Conservation (phyloP, 257 asterid species). For the Cinchona pubescens region DNA sequence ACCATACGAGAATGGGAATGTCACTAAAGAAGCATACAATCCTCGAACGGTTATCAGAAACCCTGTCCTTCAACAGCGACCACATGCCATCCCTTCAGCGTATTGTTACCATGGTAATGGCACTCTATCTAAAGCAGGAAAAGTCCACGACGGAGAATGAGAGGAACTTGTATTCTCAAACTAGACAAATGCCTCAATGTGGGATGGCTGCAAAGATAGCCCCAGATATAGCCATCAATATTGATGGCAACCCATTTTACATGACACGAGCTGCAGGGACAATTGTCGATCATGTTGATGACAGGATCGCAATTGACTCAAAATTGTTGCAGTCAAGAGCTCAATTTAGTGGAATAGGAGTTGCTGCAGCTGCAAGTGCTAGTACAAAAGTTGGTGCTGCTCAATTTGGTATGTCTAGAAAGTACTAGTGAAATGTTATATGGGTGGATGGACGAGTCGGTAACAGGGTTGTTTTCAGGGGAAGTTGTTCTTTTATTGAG, state of each 20-base stretch:
- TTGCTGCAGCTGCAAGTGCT: slow-evolving; percentile 35
- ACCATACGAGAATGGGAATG: slow-evolving; percentile 38
- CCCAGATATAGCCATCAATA: slow-evolving; percentile 63
- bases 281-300: slow-evolving; percentile 39
- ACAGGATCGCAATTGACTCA: slow-evolving; percentile 55
- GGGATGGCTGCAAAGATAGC: slow-evolving; percentile 58
- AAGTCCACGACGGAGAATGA: slow-evolving; percentile 23
- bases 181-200: slow-evolving; percentile 51
- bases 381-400: slow-evolving; percentile 38
- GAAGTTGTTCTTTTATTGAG: not conserved
- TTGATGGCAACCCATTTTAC: slow-evolving; percentile 55
- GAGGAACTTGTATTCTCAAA: slow-evolving; percentile 28
- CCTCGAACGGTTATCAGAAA: slow-evolving; percentile 46
- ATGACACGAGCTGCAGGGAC: slow-evolving; percentile 41
- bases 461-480: not conserved
- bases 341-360: slow-evolving; percentile 55
- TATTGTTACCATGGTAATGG: slow-evolving; percentile 37
- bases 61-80: slow-evolving; percentile 22
- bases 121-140: slow-evolving; percentile 37
- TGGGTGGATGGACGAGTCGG: not conserved
- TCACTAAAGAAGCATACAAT: slow-evolving; percentile 44
- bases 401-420: slow-evolving; percentile 39
- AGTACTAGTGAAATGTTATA: slow-evolving; percentile 23
- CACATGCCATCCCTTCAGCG: slow-evolving; percentile 37
- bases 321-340: slow-evolving; percentile 62